Percentiles rank a stretch among this genome's conserved stretches.
phyloP scores from a whole-genome alignment of 2,329 filamentous ascomycete species.

The Hymenoscyphus linearis region DNA sequence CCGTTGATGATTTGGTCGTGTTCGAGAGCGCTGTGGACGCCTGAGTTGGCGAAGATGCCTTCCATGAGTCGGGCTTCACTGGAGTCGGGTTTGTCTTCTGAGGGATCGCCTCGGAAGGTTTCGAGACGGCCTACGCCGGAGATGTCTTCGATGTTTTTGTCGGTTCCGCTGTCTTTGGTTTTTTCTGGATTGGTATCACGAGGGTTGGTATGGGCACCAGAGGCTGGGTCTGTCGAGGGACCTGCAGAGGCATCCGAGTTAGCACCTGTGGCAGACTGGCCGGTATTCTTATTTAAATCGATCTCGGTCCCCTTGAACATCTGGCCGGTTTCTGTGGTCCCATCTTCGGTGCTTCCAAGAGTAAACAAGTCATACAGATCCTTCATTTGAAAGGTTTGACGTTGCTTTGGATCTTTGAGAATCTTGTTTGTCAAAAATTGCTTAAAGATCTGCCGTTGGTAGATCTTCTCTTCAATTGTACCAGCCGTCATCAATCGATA shows the following conservation, averaged over 20 bases:
- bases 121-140: constrained; percentile 60
- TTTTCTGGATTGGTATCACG: constrained; percentile 12
- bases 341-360: constrained; percentile 61
- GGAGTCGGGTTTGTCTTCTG: constrained; percentile 38
- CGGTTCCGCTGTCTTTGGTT: constrained; percentile 6
- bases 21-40: constrained; percentile 85
- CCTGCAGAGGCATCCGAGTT: constrained; percentile 6
- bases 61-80: constrained; percentile 78
- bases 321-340: constrained; percentile 74
- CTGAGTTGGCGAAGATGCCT: constrained; percentile 79
- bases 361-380: constrained; percentile 92
- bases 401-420: constrained; percentile 86
- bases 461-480: constrained; percentile 98
- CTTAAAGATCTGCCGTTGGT: constrained; percentile 97
- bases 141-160: constrained; percentile 46
- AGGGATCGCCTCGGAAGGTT: constrained; percentile 49
- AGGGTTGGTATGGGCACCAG: constrained; percentile 7
- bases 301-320: constrained; percentile 87
- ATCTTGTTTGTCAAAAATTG: constrained; percentile 97
- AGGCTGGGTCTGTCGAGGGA: constrained; percentile 7
- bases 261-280: constrained; percentile 24
- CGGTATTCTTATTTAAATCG: constrained; percentile 45
- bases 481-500: constrained; percentile 97
- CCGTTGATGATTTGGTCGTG: constrained; percentile 88
- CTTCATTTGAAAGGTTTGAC: constrained; percentile 81